These are phyloP conservation scores for Rutstroemia sp. DNA, from an alignment of 2,329 filamentous ascomycete genomes.

Conservation along the genomic window DNA sequence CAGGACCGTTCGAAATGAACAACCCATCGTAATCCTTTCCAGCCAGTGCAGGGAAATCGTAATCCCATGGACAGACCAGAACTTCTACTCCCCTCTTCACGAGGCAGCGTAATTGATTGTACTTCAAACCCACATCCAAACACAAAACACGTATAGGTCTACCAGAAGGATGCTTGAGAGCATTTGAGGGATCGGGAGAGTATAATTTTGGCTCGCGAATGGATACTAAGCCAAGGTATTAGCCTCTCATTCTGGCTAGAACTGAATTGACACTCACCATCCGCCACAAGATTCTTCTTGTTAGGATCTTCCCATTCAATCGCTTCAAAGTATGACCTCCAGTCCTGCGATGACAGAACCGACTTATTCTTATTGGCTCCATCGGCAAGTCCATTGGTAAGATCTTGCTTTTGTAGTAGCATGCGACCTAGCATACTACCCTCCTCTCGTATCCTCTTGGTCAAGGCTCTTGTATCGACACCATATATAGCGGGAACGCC, in stretches of 20 bases:
- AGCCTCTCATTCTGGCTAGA: conserved; percentile 30
- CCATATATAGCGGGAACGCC: conserved; percentile 90
- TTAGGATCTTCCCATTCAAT: conserved; percentile 92
- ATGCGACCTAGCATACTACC: conserved; percentile 95
- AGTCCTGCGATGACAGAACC: conserved; percentile 34
- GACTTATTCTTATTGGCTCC: conserved; percentile 28
- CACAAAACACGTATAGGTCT: conserved; percentile 82
- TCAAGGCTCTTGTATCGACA: conserved; percentile 87
- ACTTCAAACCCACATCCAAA: conserved; percentile 96
- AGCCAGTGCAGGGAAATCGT: conserved; percentile 72
- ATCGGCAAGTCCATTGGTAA: conserved; percentile 37
- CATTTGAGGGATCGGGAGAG: conserved; percentile 61
- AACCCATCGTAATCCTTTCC: conserved; percentile 88
- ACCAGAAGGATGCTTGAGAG: conserved; percentile 81
- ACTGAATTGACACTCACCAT: conserved; percentile 59
- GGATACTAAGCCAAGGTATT: conserved; percentile 59
- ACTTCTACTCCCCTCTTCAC: conserved; percentile 88
- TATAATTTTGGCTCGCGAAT: conserved; percentile 81
- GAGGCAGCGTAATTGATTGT: conserved; percentile 93
- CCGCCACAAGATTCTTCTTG: conserved; percentile 81
- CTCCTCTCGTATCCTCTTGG: conserved; percentile 87
- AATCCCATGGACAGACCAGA: conserved; percentile 91
- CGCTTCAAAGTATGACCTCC: conserved; percentile 59
- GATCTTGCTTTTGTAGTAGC: conserved; percentile 58
- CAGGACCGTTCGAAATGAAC: conserved; percentile 96